Evolutionary conservation across 1,139 yeast species (phyloP).

Genomic region (Nakaseomyces bracarensis): DNA sequence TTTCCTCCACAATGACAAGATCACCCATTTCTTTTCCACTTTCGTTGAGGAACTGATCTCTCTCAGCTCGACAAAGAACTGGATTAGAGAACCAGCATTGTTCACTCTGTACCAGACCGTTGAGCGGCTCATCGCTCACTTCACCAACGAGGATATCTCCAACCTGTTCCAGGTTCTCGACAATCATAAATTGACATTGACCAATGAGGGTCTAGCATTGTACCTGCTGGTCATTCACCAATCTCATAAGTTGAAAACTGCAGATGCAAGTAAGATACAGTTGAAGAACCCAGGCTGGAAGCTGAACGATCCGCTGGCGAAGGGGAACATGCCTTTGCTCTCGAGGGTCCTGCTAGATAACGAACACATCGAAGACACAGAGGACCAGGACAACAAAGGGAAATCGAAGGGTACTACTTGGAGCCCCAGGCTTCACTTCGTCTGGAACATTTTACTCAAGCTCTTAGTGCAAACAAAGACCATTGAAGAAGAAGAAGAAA

Average conservation of each 20-base stretch:
- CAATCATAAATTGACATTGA: slow-evolving; percentile 47
- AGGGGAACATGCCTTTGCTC: slow-evolving; percentile 53
- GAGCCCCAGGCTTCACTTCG: slow-evolving; percentile 75
- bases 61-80: slow-evolving; percentile 57
- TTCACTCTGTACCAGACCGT: slow-evolving; percentile 58
- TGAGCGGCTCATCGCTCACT: slow-evolving; percentile 26
- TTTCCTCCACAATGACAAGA: slow-evolving; percentile 30
- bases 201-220: slow-evolving; percentile 77
- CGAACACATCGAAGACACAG: slow-evolving; percentile 36
- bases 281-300: slow-evolving; percentile 48
- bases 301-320: slow-evolving; percentile 59
- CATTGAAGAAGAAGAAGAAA: no score
- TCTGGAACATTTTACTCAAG: slow-evolving; percentile 61
- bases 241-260: slow-evolving; percentile 12
- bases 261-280: slow-evolving; percentile 23
- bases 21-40: slow-evolving; percentile 31
- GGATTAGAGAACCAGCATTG: slow-evolving; percentile 80
- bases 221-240: slow-evolving; percentile 42
- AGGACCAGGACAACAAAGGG: slow-evolving; percentile 30
- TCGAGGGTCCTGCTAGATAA: slow-evolving; percentile 59
- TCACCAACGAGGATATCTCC: slow-evolving; percentile 29
- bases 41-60: slow-evolving; percentile 46
- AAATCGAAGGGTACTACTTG: slow-evolving; percentile 52
- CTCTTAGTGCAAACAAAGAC: slow-evolving; percentile 29
- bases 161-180: slow-evolving; percentile 38